Percentiles rank a stretch among this genome's conserved stretches.
phyloP scores from a whole-genome alignment of 176 grass and related monocot genomes.

The Ensete ventricosum region DNA sequence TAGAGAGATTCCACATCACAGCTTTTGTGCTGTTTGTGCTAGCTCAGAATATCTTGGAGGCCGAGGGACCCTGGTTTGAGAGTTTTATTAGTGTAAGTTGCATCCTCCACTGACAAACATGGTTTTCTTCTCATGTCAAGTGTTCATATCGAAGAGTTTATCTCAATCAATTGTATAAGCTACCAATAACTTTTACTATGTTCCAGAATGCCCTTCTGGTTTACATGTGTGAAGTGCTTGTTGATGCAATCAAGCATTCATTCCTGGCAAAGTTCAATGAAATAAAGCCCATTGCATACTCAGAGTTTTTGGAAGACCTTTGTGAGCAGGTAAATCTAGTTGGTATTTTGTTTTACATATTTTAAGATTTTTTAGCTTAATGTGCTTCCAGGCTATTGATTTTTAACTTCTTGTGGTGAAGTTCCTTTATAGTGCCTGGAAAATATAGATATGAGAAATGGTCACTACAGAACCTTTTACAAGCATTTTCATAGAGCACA shows the following conservation, averaged over 20 bases:
- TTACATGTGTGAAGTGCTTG: conserved; percentile 83
- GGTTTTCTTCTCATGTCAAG: neutral
- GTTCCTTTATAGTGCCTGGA: neutral
- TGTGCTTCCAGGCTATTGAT: neutral
- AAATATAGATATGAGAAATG: no score
- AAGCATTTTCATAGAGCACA: no score
- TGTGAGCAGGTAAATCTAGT: conserved; percentile 63
- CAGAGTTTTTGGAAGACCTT: conserved; percentile 97
- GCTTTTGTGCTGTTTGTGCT: conserved; percentile 89
- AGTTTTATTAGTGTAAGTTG: conserved; percentile 76
- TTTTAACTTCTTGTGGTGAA: neutral
- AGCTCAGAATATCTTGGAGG: conserved; percentile 98
- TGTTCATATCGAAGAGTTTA: neutral
- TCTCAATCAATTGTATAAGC: neutral
- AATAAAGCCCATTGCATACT: conserved; percentile 89
- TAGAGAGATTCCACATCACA: conserved; percentile 93
- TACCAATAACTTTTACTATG: conserved; percentile 15
- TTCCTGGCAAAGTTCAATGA: conserved; percentile 99
- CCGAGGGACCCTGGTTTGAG: conserved; percentile 81
- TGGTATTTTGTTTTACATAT: neutral
- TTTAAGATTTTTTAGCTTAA: neutral
- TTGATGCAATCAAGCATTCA: conserved; percentile 96
- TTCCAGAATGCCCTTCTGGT: conserved; percentile 76
- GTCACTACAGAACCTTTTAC: no score
- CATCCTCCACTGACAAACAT: neutral